A percentile compares a stretch with the other conserved stretches of the same genome.
Evolutionary conservation across 2,329 filamentous ascomycete species (phyloP).

Genomic region (Leptographium flavum): DNA sequence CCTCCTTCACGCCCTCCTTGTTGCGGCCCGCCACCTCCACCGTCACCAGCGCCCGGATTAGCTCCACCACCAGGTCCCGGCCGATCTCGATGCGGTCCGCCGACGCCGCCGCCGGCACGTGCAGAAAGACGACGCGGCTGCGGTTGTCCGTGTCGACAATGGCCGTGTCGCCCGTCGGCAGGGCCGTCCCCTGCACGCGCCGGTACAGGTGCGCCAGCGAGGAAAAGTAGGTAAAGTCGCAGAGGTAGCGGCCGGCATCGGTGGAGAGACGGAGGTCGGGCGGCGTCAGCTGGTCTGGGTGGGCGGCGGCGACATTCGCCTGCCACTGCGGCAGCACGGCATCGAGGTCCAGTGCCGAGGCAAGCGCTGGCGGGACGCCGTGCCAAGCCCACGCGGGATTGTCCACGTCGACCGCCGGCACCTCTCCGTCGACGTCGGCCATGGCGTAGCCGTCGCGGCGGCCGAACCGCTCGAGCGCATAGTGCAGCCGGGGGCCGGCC

Average conservation of each 20-base stretch:
- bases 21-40: conserved; percentile 21
- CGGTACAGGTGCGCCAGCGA: conserved; percentile 45
- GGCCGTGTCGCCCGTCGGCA: neutral
- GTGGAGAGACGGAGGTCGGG: conserved; percentile 44
- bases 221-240: conserved; percentile 66
- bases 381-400: conserved; percentile 38
- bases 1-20: neutral
- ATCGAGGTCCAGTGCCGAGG: conserved; percentile 41
- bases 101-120: conserved; percentile 50
- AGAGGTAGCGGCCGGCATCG: conserved; percentile 60
- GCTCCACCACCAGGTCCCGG: conserved; percentile 34
- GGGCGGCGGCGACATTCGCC: conserved; percentile 24
- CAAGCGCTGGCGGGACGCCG: conserved; percentile 38
- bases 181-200: conserved; percentile 17
- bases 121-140: conserved; percentile 51
- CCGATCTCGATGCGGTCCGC: conserved; percentile 33
- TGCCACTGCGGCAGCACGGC: conserved; percentile 44
- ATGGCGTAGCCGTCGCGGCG: conserved; percentile 60
- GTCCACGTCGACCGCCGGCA: conserved; percentile 27
- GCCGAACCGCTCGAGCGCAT: conserved; percentile 55
- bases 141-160: conserved; percentile 9
- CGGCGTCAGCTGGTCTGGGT: conserved; percentile 17
- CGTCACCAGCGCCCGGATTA: conserved; percentile 44
- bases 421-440: conserved; percentile 51
- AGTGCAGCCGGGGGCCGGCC: conserved; percentile 49